Base-by-base conservation (phyloP, 805 yeast genomes). In the Peterozyma xylosa region DNA sequence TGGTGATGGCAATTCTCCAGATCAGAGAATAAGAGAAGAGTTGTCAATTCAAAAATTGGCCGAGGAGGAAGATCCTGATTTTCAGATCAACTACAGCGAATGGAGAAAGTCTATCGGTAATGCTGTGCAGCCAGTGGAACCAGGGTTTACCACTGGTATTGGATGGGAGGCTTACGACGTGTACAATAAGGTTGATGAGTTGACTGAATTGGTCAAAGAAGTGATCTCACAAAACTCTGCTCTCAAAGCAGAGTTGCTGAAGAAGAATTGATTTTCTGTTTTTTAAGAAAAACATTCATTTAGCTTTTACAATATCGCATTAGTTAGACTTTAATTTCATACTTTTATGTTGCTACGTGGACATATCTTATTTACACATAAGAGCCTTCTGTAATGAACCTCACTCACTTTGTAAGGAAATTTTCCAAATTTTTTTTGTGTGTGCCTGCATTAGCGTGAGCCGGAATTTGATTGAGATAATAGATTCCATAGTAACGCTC, bases 51-150 rank as follows among this genome's bases (percentile, higher is more conserved):
- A 85, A 55, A 64, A 70, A 30, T 67, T 70, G 29, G 90, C 89
- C 1, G 93, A 86, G 56, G 57, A 58, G 7, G 73, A 68, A 35
- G 96, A 87, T 58, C 86, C 88, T 0, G 77, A 77, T 46, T 85
- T 86, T 56, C 58, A 69, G n/a, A 73, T 74, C 9, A 67, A 73
- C 35, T 66, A 70, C 36, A 51, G 55, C 5, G 54, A 62, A 15
- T 87, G 89, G 80, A 67, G 64, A 17, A 50, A 56, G 11, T 70
- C 70, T 27, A 74, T 86, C 21, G 69, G 70, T 10, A 51, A 58
- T 5, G 68, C 70, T 5, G 75, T 72, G 6, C 86, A 86, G 42
- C 86, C 86, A 2, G 78, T 82, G 5, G 68, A 67, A 21, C 63
- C 68, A 42, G 86, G 86, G 33, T 70, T 66, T 45, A 60, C 62